Evolutionary conservation across 106 monocot species (phyloP).

Genomic region (Cymbidium sinense): DNA sequence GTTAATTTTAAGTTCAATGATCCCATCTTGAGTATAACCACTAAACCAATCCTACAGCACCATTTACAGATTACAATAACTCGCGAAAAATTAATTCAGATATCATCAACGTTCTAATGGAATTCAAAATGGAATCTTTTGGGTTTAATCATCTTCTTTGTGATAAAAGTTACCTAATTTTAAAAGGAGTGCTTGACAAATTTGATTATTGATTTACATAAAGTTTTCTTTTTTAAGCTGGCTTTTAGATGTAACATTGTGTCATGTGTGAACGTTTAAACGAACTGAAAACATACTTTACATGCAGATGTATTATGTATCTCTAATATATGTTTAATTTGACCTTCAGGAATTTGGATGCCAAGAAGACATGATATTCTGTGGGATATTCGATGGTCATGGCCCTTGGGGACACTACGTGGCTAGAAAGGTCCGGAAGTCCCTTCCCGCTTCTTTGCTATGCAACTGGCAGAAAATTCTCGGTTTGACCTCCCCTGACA

Average conservation of each 20-base stretch:
- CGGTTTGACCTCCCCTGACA: slow-evolving; percentile 15
- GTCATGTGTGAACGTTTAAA: neutral
- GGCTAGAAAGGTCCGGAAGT: slow-evolving; percentile 54
- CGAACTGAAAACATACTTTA: neutral
- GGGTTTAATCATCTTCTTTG: neutral
- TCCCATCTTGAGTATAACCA: neutral
- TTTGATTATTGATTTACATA: neutral
- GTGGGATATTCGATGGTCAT: slow-evolving; percentile 92
- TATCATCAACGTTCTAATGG: neutral
- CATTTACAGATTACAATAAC: neutral
- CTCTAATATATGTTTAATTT: slow-evolving; percentile 8
- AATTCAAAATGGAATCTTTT: neutral
- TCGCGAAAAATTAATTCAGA: too few species aligned
- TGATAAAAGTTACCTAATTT: neutral
- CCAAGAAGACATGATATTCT: slow-evolving; percentile 74
- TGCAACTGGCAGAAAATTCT: slow-evolving; percentile 73
- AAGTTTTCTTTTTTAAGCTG: neutral
- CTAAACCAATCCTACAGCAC: neutral
- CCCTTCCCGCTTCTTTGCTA: slow-evolving; percentile 67
- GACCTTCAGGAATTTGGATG: slow-evolving; percentile 64
- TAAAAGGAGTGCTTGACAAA: neutral
- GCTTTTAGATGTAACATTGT: neutral
- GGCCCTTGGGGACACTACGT: slow-evolving; percentile 90
- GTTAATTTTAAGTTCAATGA: neutral
- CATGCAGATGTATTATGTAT: neutral